Base-by-base conservation (phyloP, 805 yeast species). In the Pichia exigua region DNA sequence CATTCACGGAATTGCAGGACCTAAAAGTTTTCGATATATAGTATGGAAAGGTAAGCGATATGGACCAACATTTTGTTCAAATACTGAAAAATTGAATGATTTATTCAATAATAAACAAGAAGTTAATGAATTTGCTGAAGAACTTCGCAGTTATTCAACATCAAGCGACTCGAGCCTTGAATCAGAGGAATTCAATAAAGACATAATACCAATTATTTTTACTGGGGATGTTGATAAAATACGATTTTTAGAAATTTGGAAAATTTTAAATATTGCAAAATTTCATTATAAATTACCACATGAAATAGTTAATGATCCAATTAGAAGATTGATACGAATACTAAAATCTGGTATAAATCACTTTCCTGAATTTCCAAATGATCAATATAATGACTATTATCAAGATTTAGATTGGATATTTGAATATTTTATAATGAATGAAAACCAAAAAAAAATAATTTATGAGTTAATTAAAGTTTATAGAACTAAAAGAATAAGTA, bases 211-310 rank as follows among this genome's bases (percentile, higher is more conserved):
- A 2, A 11, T 52, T 18, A 15, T 47, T 26, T 47, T 27, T 30
- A 41, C 32, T 9, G 42, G 17, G 3, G 24, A 41, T 6, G 5
- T 1, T 27, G 51, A 50, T 2, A 40, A 9, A 11, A 32, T 8
- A 9, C 44, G 26, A 24, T 50, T 55, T 11, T 26, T 45, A 6
- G 24, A 46, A 21, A 27, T 52, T 13, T 55, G 56, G 56, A 40
- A 41, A 2, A 55, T 59, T 5, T 42, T 65, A 4, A 47, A 48
- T 13, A 61, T 63, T 38, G 54, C 60, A n/a, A 47, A 47, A 18
- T 21, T 51, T 20, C 65, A 64, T 46, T 63, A 65, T 42, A 57
- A 55, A 18, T 43, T 65, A 21, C 67, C 69, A 0, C 54, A 58
- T 46, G 63, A 60, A 24, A 47, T 61, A 8, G 43, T 53, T 2